Evolutionary conservation across 2,329 filamentous ascomycete genomes (phyloP).

Genomic region (Cryphonectria nitschkei): DNA sequence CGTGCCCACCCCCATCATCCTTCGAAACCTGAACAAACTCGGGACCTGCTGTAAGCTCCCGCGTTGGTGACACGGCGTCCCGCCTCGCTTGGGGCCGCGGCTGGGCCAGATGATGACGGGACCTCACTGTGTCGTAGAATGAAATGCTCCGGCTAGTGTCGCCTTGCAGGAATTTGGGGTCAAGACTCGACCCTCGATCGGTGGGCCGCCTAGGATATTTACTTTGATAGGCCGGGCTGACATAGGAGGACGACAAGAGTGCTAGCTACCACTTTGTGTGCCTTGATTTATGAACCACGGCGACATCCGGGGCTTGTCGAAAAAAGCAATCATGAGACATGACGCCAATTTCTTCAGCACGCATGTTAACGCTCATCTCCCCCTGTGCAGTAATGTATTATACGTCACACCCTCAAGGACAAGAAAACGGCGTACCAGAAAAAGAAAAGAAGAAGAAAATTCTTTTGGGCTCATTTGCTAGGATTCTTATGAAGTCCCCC

Average conservation of each 20-base stretch:
- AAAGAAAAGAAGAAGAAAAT: neutral
- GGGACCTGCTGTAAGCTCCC: conserved; percentile 14
- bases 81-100: neutral
- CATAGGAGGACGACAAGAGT: neutral
- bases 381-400: neutral
- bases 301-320: conserved; percentile 11
- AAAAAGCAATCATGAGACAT: conserved; percentile 15
- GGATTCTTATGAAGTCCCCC: neutral
- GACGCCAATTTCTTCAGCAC: conserved; percentile 16
- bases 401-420: neutral
- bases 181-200: conserved; percentile 16
- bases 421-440: neutral
- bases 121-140: neutral
- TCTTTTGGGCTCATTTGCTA: neutral
- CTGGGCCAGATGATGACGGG: conserved; percentile 1
- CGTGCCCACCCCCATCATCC: neutral
- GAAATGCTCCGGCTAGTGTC: conserved; percentile 4
- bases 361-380: neutral
- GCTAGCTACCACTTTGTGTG: neutral
- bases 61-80: conserved; percentile 12
- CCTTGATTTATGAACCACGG: neutral
- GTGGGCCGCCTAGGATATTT: conserved; percentile 16
- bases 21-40: neutral
- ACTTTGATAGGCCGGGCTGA: neutral
- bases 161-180: conserved; percentile 6